Evolutionary conservation across 2,329 filamentous ascomycete species (phyloP), one percentile per base, ranked within the genome.

Genomic region (Fusarium pilosicola): DNA sequence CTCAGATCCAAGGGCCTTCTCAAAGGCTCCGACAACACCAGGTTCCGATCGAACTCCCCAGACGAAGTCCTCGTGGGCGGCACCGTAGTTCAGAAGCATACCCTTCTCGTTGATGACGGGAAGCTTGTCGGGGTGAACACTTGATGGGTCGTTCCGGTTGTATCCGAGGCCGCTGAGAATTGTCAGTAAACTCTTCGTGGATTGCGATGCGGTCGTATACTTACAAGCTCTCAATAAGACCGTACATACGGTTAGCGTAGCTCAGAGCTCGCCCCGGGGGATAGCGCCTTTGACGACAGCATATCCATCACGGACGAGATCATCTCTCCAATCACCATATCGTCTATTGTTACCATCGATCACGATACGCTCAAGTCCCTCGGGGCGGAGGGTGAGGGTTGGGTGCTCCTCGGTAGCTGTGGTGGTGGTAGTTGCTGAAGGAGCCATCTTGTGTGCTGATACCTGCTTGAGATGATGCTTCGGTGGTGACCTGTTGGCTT

Each of bases 31-130:
- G 6, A 87, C 78, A 0, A 87, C 85, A 1, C 84, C 85, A 11
- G 84, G 84, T 75, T 87, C 86, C 6, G 80, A 79, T 15, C 85
- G 84, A 20, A 87, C 79, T 5, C 78, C 79, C 86, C 86, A 87
- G 1, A 84, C 83, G 52, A 87, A 88, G 63, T 84, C 80, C 62
- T 87, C 86, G 64, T 88, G 86, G 2, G 82, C 77, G 6, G 85
- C 83, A 1, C 81, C 85, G 56, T 88, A 88, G 61, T 81, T 79
- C 48, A 85, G 76, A 66, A 84, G 83, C 81, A 87, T 76, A 41
- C 86, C 86, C 78, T 86, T 87, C 65, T 86, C 84, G 15, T 72
- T 76, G 49, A 76, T 76, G 17, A 76, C 74, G 7, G 73, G 74
- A 10, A 76, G 71, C 55, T 76, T 76, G 42, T 76, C 74, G 15